These are phyloP conservation scores for Lathyrus tuberosus DNA, from an alignment of 306 rosid genomes.

Conservation along the genomic window DNA sequence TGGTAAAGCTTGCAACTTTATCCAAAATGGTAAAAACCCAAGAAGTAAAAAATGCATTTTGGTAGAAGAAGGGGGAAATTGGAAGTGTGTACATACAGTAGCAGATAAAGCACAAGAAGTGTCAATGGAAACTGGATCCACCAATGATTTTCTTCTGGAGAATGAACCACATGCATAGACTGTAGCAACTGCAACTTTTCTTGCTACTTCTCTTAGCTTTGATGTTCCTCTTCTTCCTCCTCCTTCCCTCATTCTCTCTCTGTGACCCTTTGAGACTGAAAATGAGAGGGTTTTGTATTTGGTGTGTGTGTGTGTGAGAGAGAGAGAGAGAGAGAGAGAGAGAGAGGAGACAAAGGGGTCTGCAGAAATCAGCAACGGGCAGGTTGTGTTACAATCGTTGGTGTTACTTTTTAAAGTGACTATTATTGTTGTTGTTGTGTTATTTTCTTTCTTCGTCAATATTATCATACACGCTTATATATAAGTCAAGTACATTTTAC, in stretches of 20 bases:
- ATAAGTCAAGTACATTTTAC: slow-evolving; percentile 33
- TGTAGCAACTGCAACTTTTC: slow-evolving; percentile 68
- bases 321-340: no score
- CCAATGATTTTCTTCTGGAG: slow-evolving; percentile 62
- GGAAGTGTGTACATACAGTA: slow-evolving; percentile 30
- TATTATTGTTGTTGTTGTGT: slow-evolving; percentile 31
- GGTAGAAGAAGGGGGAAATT: neutral
- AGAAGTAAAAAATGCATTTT: slow-evolving; percentile 5
- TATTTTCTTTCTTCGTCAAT: slow-evolving; percentile 31
- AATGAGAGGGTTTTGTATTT: slow-evolving; percentile 20
- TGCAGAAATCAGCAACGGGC: slow-evolving; percentile 47
- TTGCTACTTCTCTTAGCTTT: slow-evolving; percentile 71
- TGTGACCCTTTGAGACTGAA: slow-evolving; percentile 13
- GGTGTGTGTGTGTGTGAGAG: slow-evolving; percentile 17
- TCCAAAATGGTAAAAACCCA: slow-evolving; percentile 31
- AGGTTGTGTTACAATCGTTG: no score
- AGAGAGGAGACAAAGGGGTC: slow-evolving; percentile 49
- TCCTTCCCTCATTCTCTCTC: slow-evolving; percentile 53
- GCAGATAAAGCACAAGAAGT: slow-evolving; percentile 45
- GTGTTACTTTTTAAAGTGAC: slow-evolving; percentile 40
- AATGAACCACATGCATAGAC: slow-evolving; percentile 82
- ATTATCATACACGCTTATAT: slow-evolving; percentile 27
- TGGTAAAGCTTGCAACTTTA: slow-evolving; percentile 46
- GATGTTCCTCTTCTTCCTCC: slow-evolving; percentile 58
- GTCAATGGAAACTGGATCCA: slow-evolving; percentile 55